phyloP scores from a whole-genome alignment of 202 grass and related monocot genomes.

The Miscanthus sacchariflorus region DNA sequence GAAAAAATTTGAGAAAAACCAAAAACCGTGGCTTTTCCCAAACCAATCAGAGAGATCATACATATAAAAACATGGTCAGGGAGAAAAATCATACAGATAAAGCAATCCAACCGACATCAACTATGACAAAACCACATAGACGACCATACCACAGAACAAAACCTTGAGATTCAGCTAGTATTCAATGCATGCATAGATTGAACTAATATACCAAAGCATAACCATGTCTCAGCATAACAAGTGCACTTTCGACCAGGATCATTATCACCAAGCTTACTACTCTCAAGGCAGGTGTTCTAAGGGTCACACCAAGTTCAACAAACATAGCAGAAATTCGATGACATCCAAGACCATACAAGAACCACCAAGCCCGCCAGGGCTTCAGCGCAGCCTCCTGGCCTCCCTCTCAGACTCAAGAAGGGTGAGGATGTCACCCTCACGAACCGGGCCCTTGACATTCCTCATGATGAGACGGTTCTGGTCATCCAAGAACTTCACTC shows the following conservation, averaged over 20 bases:
- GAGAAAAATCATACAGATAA: neutral
- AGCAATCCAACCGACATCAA: neutral
- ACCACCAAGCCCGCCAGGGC: neutral
- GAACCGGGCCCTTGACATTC: slow-evolving; percentile 72
- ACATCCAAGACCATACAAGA: slow-evolving; percentile 29
- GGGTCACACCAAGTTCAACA: slow-evolving; percentile 12
- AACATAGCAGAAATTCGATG: neutral
- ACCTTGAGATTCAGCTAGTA: neutral
- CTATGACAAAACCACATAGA: neutral
- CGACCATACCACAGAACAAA: neutral
- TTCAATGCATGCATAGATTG: neutral
- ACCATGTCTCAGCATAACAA: neutral
- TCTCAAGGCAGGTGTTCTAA: neutral
- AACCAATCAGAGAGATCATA: neutral
- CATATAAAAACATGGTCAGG: neutral
- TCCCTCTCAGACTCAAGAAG: slow-evolving; percentile 83
- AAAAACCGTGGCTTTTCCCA: neutral
- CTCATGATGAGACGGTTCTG: slow-evolving; percentile 89
- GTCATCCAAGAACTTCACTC: slow-evolving; percentile 81
- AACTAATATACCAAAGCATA: neutral
- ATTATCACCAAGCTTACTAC: slow-evolving; percentile 1
- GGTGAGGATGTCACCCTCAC: slow-evolving; percentile 82
- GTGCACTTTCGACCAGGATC: neutral
- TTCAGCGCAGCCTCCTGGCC: slow-evolving; percentile 85
- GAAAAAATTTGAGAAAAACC: too few species aligned